phyloP scores from a whole-genome alignment of 495 filamentous ascomycete genomes.

The Trichoderma orchidacearum region DNA sequence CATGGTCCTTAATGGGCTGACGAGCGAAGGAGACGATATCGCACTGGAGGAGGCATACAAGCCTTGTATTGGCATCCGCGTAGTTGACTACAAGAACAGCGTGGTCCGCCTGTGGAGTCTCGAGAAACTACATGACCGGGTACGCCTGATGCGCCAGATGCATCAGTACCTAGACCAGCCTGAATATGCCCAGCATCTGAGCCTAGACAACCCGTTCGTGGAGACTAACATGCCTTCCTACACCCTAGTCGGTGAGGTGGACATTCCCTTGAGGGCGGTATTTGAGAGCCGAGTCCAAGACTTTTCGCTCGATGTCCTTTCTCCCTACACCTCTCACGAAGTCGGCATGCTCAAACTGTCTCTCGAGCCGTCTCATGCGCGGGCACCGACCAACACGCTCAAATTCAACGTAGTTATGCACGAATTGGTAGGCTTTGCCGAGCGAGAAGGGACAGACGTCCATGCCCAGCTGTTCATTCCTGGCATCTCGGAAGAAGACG shows the following conservation, averaged over 20 bases:
- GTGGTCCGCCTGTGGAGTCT: slow-evolving; percentile 92
- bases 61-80: slow-evolving; percentile 81
- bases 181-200: slow-evolving; percentile 76
- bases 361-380: slow-evolving; percentile 84
- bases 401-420: slow-evolving; percentile 99
- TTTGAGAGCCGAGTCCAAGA: slow-evolving; percentile 94
- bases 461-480: slow-evolving; percentile 94
- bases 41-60: slow-evolving; percentile 71
- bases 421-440: slow-evolving; percentile 89
- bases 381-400: slow-evolving; percentile 80
- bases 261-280: slow-evolving; percentile 85
- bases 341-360: slow-evolving; percentile 84
- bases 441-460: slow-evolving; percentile 89
- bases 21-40: slow-evolving; percentile 72
- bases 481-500: slow-evolving; percentile 81
- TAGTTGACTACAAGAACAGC: slow-evolving; percentile 78
- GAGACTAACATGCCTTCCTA: slow-evolving; percentile 83
- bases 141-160: slow-evolving; percentile 88
- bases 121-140: slow-evolving; percentile 75
- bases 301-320: slow-evolving; percentile 77
- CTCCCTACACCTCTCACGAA: slow-evolving; percentile 80
- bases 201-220: slow-evolving; percentile 72
- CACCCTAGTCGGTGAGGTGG: slow-evolving; percentile 84
- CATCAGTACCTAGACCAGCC: slow-evolving; percentile 92
- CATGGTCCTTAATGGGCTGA: slow-evolving; percentile 83